Percentiles rank a stretch among this genome's conserved stretches.
Evolutionary conservation across 495 filamentous ascomycete species (phyloP).

Genomic region (Chaetomium tenue): DNA sequence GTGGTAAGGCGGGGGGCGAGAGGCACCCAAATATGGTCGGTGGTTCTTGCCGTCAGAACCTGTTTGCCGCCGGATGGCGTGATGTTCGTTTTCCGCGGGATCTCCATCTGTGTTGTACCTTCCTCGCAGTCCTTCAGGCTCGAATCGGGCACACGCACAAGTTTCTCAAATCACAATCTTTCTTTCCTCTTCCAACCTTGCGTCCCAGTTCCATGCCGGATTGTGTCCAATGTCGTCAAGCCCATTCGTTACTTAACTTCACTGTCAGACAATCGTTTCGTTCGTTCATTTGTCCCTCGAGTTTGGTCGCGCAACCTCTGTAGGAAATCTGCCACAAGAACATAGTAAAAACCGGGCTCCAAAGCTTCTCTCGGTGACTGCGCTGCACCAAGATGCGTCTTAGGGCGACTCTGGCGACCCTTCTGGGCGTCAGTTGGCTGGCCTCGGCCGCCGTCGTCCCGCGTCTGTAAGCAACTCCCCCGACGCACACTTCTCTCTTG

Average conservation of each 20-base stretch:
- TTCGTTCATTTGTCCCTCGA: not conserved
- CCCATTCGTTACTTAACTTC: not conserved
- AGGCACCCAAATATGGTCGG: too few relatives aligned
- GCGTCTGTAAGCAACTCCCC: constrained; percentile 25
- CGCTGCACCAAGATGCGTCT: constrained; percentile 32
- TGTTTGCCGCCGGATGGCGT: not conserved
- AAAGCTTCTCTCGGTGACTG: not conserved
- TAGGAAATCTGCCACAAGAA: not conserved
- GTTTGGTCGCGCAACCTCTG: not conserved
- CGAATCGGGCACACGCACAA: not conserved
- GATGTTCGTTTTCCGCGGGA: not conserved
- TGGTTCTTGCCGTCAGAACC: not conserved
- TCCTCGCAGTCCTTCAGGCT: not conserved
- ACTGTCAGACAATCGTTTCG: not conserved
- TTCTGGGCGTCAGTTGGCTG: constrained; percentile 25
- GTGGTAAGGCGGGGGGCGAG: too few relatives aligned
- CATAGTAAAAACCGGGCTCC: not conserved
- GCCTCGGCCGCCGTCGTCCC: constrained; percentile 27
- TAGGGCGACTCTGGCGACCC: constrained; percentile 24
- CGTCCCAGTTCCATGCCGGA: not conserved
- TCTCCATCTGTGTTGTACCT: not conserved
- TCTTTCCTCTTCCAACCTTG: not conserved
- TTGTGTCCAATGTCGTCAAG: not conserved
- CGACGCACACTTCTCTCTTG: not conserved
- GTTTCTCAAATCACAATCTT: not conserved